Evolutionary conservation across 2,329 filamentous ascomycete species (phyloP), one percentile per base, ranked within the genome.

Genomic region (Coniella lustricola): DNA sequence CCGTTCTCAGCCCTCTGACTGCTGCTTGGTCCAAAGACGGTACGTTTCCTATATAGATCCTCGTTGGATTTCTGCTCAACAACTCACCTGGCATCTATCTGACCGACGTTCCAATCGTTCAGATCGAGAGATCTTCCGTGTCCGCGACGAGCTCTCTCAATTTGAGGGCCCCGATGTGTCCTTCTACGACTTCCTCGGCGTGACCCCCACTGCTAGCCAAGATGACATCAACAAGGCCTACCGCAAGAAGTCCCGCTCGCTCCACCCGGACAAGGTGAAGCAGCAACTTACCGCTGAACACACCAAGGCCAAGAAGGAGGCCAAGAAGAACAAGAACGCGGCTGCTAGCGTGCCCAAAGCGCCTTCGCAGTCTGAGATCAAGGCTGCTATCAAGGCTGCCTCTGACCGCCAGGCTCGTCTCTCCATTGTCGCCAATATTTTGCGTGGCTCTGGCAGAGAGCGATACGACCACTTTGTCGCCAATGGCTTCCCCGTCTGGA

Each of bases 71-170:
- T n/a, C n/a, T n/a, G n/a, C n/a, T n/a, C n/a, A n/a, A n/a, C n/a
- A n/a, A n/a, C 16, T 33, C 16, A 12, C 32, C 16, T 16, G 43
- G 50, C 43, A 25, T 32, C 47, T 49, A 46, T 51, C 18, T 29
- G 47, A 22, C 35, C 42, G 37, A 46, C 44, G 22, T 14, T 22
- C 3, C 37, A 46, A 16, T 25, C 13, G 32, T 36, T 31, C 61
- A 94, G 93, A 98, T 70, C 89, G 94, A 64, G 93, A 98, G 71
- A 97, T 98, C 72, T 98, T 98, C 74, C 87, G 90, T 59, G 77
- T 98, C 54, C 85, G 85, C 62, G 90, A 96, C 70, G 93, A 97
- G 65, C 79, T 98, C 48, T 72, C 79, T 52, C 70, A 80, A 38
- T 73, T 82, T 56, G 87, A 96, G 66, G 90, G 93, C 50, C 61